A percentile compares a stretch with the other conserved stretches of the same genome.
Conservation (phyloP, 2,329 filamentous ascomycete species). For the Calonectria hawksworthii region DNA sequence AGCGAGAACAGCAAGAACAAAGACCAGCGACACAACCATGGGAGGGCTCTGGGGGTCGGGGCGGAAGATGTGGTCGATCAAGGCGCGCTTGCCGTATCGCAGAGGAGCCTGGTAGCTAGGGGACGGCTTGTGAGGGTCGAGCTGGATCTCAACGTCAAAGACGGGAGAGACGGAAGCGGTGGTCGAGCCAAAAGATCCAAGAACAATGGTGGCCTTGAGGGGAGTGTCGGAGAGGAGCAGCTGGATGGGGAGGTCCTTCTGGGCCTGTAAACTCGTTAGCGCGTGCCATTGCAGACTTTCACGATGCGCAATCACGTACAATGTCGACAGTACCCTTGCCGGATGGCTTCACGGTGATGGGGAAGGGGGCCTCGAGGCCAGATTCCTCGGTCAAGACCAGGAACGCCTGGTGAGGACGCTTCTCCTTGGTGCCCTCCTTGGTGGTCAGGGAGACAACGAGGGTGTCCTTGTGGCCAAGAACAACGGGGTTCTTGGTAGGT, state of each 20-base stretch:
- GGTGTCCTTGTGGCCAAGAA: conserved; percentile 77
- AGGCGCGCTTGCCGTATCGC: conserved; percentile 85
- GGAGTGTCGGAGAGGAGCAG: conserved; percentile 78
- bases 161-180: conserved; percentile 75
- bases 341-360: conserved; percentile 85
- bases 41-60: conserved; percentile 85
- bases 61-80: conserved; percentile 94
- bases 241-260: conserved; percentile 90
- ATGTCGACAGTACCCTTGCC: conserved; percentile 90
- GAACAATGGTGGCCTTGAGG: conserved; percentile 83
- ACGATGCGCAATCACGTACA: conserved; percentile 65
- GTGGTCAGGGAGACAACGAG: conserved; percentile 88
- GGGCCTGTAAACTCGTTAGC: conserved; percentile 70
- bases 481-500: conserved; percentile 73
- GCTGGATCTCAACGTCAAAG: conserved; percentile 79
- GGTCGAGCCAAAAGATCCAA: conserved; percentile 88
- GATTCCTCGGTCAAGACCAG: conserved; percentile 83
- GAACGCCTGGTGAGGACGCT: conserved; percentile 95
- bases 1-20: conserved; percentile 79
- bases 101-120: conserved; percentile 76
- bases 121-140: conserved; percentile 72
- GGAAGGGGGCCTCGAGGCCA: conserved; percentile 89
- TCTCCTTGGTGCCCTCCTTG: conserved; percentile 81
- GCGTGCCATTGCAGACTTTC: background rate
- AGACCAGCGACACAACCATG: conserved; percentile 82